Evolutionary conservation across 2,329 filamentous ascomycete species (phyloP), one percentile per base, ranked within the genome.

Genomic region (Endothia cerciana): DNA sequence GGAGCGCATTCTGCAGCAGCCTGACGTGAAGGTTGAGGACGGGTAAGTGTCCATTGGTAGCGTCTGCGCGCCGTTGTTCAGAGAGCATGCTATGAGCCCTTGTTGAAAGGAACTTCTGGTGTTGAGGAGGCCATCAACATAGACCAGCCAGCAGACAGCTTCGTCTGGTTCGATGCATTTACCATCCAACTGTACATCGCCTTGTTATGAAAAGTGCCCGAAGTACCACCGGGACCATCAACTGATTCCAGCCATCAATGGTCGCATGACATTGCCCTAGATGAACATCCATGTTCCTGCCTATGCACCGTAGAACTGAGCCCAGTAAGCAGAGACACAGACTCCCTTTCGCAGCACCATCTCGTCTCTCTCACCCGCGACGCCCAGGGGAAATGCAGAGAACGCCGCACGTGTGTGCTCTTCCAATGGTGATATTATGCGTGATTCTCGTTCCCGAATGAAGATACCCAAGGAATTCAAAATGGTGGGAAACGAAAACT

Each of bases 11-110:
- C 17, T 28, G 40, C 38, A 43, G 38, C 22, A 59, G 22, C 25
- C 25, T 30, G 25, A 53, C 2, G 60, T 56, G 22, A 62, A 62
- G 19, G 17, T 43, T 5, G 49, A 62, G 47, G 49, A 62, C 3
- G n/a, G 28, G 36, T 38, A 28, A 33, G 28, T 15, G 40, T 4
- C n/a, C 19, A 25, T 36, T 60, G 15, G 38, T 7, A 28, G 13
- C n/a, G 28, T 28, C 13, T 38, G 55, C 51, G 10, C 17, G 6
- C 30, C 8, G 15, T 40, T n/a, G 22, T 30, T 40, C 4, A 7
- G 17, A 40, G 40, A 33, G 38, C 33, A 25, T 33, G 22, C 17
- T 41, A 22, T 41, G n/a, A 58, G n/a, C 55, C 10, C 22, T 28
- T 41, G 19, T 58, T 8, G 15, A 15, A 38, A 56, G n/a, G 15